Evolutionary conservation across 164 flowering plant genomes (phyloP).

Genomic region (Liquidambar formosana): DNA sequence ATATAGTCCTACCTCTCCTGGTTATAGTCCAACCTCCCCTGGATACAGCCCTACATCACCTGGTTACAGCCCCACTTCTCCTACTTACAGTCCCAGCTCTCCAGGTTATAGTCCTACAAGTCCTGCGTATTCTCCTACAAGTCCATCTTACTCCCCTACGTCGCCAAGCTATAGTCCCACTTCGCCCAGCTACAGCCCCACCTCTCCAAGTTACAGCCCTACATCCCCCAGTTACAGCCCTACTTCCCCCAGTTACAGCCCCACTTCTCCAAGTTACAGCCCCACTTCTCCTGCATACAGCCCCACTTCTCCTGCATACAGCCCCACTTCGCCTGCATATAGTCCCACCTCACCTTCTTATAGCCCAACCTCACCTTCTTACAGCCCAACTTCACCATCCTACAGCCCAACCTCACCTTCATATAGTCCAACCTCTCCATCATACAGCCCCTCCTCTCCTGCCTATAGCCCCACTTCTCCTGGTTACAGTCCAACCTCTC

Average conservation of each 20-base stretch:
- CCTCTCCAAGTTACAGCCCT: slow-evolving; percentile 74
- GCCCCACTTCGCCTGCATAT: slow-evolving; percentile 88
- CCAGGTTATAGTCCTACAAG: slow-evolving; percentile 91
- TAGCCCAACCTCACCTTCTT: slow-evolving; percentile 89
- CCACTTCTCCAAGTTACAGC: slow-evolving; percentile 84
- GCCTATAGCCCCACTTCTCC: slow-evolving; percentile 91
- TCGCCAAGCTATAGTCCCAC: slow-evolving; percentile 62
- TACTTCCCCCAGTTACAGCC: slow-evolving; percentile 81
- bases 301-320: slow-evolving; percentile 83
- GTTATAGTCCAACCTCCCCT: slow-evolving; percentile 91
- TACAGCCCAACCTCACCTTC: slow-evolving; percentile 95
- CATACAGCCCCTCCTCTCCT: slow-evolving; percentile 95
- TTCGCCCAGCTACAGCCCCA: slow-evolving; percentile 63
- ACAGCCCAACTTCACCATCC: slow-evolving; percentile 91
- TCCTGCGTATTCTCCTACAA: slow-evolving; percentile 88
- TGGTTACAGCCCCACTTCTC: slow-evolving; percentile 86
- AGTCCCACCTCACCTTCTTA: slow-evolving; percentile 90
- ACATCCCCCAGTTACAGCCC: slow-evolving; percentile 85
- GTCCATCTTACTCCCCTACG: slow-evolving; percentile 82
- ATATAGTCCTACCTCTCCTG: slow-evolving; percentile 91
- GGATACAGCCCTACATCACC: slow-evolving; percentile 94
- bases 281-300: slow-evolving; percentile 89
- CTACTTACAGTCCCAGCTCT: slow-evolving; percentile 86
- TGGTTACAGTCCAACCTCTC: slow-evolving; percentile 82
- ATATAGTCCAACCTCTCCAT: slow-evolving; percentile 91